Percentiles rank a stretch among this genome's conserved stretches.
Conservation (phyloP, 345 rosid species). For the Firmiana major region DNA sequence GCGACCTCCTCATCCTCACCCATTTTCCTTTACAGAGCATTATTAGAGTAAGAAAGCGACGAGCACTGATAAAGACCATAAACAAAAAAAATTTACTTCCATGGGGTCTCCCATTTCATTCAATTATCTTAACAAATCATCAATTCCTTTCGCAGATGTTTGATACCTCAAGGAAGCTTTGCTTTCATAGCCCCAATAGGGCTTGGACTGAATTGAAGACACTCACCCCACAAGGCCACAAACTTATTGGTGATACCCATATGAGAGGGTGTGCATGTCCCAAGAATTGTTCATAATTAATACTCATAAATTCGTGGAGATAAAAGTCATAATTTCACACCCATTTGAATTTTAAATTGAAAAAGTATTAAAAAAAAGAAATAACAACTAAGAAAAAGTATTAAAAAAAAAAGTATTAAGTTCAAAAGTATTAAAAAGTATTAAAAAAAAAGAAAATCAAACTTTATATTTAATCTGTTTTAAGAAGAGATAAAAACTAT, state of each 20-base stretch:
- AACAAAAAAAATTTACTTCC: not conserved
- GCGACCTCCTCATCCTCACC: not conserved
- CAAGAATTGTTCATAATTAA: not conserved
- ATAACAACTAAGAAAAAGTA: too few relatives aligned
- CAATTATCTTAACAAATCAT: not conserved
- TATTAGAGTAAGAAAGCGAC: conserved; percentile 22
- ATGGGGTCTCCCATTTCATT: conserved; percentile 8
- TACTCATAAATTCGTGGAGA: not conserved
- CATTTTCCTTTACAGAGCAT: not conserved
- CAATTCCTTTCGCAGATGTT: not conserved
- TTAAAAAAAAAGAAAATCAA: too few relatives aligned
- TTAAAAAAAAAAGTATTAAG: too few relatives aligned
- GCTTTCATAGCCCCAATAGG: not conserved
- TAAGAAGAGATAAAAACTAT: too few relatives aligned
- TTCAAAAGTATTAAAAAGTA: too few relatives aligned
- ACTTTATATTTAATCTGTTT: too few relatives aligned
- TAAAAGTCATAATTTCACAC: too few relatives aligned
- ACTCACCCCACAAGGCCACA: not conserved
- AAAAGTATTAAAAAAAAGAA: too few relatives aligned
- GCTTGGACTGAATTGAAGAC: not conserved
- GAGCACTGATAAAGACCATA: conserved; percentile 1
- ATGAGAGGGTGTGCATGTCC: not conserved
- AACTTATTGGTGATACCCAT: not conserved
- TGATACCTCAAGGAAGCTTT: not conserved
- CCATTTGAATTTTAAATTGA: too few relatives aligned